Base-by-base conservation (phyloP, 306 rosid genomes). In the Pueraria montana region DNA sequence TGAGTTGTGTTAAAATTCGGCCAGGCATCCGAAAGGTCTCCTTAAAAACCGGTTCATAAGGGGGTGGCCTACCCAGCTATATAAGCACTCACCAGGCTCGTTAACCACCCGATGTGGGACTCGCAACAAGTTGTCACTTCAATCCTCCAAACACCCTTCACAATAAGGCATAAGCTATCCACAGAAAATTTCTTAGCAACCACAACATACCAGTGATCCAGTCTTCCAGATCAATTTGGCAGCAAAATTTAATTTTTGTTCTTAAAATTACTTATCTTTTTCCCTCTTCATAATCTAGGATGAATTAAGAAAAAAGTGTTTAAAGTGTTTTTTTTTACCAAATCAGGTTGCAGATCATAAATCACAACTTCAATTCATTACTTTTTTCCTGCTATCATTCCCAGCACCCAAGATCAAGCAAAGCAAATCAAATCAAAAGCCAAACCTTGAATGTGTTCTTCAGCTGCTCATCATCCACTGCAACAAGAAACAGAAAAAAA, bases 391-490 rank as follows among this genome's bases (percentile, higher is more conserved):
- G 4, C 26, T 11, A 42, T 34, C 66, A 14, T 63, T 66, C 27
- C 38, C 20, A 82, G 34, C 59, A 49, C 55, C 63, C 66, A 58
- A 84, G 86, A 87, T 87, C 88, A 70, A 72, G 56, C 32, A 75
- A 48, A 46, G 52, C 12, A 17, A 66, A 77, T 20, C 36, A 61
- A 13, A 64, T 49, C 26, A 74, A 74, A 42, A 82, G 9, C 21
- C 76, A 85, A 79, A 96, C 99, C 99, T 91, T 79, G 85, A 92
- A 91, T 80, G 99, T 42, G 27, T 56, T 87, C 94, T 87, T 91
- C 86, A 85, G 83, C 26, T 88, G 84, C 78, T 91, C 97, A 66
- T 94, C 92, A 66, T 94, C 92, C 77, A 91, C 99, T 93, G 90
- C 75, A 75, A 83, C 50, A 64, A 58, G n/a, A 82, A 4, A 30